Evolutionary conservation across 768 basidiomycete species (phyloP).

Genomic region (Mycena sanguinolenta): DNA sequence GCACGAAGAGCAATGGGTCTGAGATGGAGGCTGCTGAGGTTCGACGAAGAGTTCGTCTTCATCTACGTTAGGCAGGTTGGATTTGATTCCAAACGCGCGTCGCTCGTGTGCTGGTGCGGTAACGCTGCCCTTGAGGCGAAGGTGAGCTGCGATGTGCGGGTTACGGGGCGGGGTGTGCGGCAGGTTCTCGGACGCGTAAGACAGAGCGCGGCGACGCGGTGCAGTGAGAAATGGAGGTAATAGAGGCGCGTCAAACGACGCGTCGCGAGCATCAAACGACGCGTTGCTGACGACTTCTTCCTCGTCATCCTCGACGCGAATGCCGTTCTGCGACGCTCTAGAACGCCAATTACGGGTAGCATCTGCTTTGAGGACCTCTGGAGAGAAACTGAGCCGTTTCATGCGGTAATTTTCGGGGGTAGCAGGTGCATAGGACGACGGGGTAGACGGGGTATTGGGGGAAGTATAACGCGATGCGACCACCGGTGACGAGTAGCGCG

Average conservation of each 20-base stretch:
- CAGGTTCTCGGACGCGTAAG: conserved; percentile 36
- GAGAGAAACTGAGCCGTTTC: conserved; percentile 37
- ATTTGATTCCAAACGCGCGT: conserved; percentile 37
- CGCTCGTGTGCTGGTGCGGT: conserved; percentile 61
- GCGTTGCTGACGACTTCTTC: conserved; percentile 32
- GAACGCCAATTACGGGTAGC: conserved; percentile 34
- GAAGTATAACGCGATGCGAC: conserved; percentile 35
- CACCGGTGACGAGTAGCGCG: conserved; percentile 30
- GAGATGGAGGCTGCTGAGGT: background rate
- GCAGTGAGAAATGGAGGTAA: conserved; percentile 35
- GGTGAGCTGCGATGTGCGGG: conserved; percentile 51
- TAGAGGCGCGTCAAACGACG: conserved; percentile 32
- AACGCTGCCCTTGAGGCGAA: conserved; percentile 62
- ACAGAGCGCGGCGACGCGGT: conserved; percentile 36
- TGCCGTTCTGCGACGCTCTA: conserved; percentile 36
- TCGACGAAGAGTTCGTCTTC: conserved; percentile 33
- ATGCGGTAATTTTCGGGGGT: conserved; percentile 38
- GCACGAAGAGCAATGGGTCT: conserved; percentile 49
- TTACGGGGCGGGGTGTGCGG: conserved; percentile 60
- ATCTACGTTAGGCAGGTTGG: conserved; percentile 36
- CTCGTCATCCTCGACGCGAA: conserved; percentile 37
- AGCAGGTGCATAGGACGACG: conserved; percentile 34
- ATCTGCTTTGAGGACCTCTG: conserved; percentile 28
- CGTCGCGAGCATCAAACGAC: too few relatives aligned
- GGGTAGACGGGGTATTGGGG: conserved; percentile 34